phyloP scores from a whole-genome alignment of 139 green algal species.

The Chlamydomonas applanata region DNA sequence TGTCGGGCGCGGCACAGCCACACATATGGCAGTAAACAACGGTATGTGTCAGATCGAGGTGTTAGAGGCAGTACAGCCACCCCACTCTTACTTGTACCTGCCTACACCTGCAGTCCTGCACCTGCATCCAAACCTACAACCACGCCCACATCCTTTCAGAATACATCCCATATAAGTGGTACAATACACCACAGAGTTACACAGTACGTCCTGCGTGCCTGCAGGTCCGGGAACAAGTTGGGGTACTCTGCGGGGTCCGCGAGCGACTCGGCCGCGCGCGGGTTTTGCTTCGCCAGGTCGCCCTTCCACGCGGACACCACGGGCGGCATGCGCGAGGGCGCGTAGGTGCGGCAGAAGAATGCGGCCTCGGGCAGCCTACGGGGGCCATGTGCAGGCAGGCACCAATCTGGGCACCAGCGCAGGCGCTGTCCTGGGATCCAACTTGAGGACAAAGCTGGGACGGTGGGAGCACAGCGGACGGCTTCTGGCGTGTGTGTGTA shows the following conservation, averaged over 20 bases:
- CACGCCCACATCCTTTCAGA: neutral
- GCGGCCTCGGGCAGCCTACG: slow-evolving; percentile 91
- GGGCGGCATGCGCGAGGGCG: slow-evolving; percentile 40
- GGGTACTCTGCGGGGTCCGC: slow-evolving; percentile 93
- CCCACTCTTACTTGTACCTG: too few species aligned
- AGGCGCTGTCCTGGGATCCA: neutral
- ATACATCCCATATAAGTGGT: neutral
- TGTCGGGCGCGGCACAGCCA: too few species aligned
- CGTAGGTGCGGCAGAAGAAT: slow-evolving; percentile 94
- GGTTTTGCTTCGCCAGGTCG: slow-evolving; percentile 92
- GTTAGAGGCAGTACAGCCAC: too few species aligned
- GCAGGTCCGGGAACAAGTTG: slow-evolving; percentile 94
- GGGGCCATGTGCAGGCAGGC: too few species aligned
- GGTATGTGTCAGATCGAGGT: too few species aligned
- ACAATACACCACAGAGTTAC: slow-evolving; percentile 1
- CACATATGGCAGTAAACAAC: too few species aligned
- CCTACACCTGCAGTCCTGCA: neutral
- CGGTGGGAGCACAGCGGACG: too few species aligned
- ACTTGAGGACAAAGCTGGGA: neutral
- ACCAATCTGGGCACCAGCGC: too few species aligned
- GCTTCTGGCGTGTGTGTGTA: neutral
- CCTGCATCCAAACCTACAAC: neutral
- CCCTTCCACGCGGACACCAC: slow-evolving; percentile 77
- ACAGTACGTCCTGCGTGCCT: slow-evolving; percentile 41
- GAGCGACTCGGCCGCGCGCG: slow-evolving; percentile 92